Base-by-base conservation (phyloP, 345 rosid genomes). In the Durio zibethinus region DNA sequence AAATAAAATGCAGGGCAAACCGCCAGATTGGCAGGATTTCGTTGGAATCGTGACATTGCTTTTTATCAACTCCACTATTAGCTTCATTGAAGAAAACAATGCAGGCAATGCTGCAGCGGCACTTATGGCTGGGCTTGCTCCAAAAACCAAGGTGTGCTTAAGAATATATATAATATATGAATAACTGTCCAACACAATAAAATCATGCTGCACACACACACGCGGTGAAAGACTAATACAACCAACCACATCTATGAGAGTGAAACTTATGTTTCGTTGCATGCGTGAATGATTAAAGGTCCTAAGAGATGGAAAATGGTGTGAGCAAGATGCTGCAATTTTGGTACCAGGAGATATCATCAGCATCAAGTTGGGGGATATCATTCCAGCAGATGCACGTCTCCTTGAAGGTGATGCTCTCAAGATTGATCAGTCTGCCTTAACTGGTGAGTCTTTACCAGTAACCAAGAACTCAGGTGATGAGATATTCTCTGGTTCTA, bases 71-170 rank as follows among this genome's bases (percentile, higher is more conserved):
- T 90, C 94, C 53, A 89, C 94, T 14, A 90, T 89, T 71, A 87
- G 91, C 71, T 90, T 89, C 81, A 80, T 88, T 9, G 94, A 89
- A 80, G 94, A 90, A 70, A 90, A 89, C 77, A 90, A 80, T 79
- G 94, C 92, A 2, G 94, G 94, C 43, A 90, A 90, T 84, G 92
- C 94, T 62, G 92, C 94, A 0, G 91, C 91, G 25, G 91, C 94
- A 43, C 89, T 56, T 86, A 89, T 76, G 78, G 78, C 78, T 36
- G 61, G 78, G 23, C 78, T 76, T 76, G 73, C 79, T 52, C 79
- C 79, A 20, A 85, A 90, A 77, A 89, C 94, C 21, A 90, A 90
- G 88, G 93, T 87, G 93, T 87, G 73, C 38, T 69, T 27, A 43
- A 23, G 0, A 40, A 38, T 20, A 36, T 18, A 11, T n/a, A n/a